Evolutionary conservation across 805 yeast species (phyloP).

Genomic region (Hanseniaspora nectarophila): DNA sequence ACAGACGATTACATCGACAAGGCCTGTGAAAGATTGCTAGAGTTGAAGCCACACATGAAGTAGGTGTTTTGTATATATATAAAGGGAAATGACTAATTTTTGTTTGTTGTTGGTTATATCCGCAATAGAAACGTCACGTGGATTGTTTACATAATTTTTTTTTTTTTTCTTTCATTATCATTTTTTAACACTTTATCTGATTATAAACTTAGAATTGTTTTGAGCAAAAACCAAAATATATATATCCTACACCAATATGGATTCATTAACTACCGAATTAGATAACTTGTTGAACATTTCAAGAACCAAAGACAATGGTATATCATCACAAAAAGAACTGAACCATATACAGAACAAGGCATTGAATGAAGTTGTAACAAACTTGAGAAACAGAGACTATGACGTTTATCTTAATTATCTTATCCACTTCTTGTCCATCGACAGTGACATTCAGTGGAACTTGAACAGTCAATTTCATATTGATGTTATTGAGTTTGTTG

Average conservation of each 20-base stretch:
- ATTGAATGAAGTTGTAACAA: not conserved
- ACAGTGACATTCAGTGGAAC: conserved; percentile 8
- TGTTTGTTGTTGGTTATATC: no score
- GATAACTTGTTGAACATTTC: not conserved
- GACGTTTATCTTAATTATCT: not conserved
- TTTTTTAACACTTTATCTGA: not conserved
- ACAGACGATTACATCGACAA: conserved; percentile 68
- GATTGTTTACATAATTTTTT: not conserved
- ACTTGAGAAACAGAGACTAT: not conserved
- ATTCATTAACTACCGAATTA: not conserved
- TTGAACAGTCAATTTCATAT: conserved; percentile 6
- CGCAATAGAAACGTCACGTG: no score
- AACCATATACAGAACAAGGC: conserved; percentile 3
- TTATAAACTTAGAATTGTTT: not conserved
- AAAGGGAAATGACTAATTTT: not conserved
- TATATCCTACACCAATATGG: not conserved
- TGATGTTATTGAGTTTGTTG: conserved; percentile 6
- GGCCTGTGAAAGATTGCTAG: conserved; percentile 65
- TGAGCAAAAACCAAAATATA: not conserved
- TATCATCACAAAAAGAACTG: not conserved
- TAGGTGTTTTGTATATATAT: not conserved
- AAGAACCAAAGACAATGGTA: not conserved
- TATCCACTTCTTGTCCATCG: not conserved
- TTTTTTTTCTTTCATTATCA: not conserved
- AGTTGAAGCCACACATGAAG: conserved; percentile 50